phyloP scores from a whole-genome alignment of 768 basidiomycete genomes.

The Sutorius australiensis region DNA sequence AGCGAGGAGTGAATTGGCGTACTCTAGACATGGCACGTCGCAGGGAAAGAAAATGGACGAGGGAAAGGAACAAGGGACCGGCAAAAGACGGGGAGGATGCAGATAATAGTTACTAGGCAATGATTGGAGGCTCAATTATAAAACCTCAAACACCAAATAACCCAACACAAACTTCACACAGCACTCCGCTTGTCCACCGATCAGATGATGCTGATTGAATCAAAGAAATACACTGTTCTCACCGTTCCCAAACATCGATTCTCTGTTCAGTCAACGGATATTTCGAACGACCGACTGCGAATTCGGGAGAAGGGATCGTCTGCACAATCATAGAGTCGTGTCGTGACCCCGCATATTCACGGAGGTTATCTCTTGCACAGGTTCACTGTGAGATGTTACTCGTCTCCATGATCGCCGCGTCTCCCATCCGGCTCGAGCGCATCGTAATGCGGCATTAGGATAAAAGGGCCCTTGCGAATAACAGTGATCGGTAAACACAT shows the following conservation, averaged over 20 bases:
- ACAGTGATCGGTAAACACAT: background rate
- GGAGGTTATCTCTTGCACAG: background rate
- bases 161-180: constrained; percentile 17
- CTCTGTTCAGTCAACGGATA: background rate
- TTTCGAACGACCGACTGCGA: background rate
- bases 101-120: constrained; percentile 8
- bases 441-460: background rate
- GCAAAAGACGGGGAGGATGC: background rate
- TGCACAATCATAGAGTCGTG: background rate
- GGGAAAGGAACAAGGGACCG: background rate
- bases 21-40: constrained; percentile 31
- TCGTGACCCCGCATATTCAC: background rate
- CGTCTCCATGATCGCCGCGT: background rate
- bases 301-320: background rate
- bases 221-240: background rate
- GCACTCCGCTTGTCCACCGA: background rate
- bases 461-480: background rate
- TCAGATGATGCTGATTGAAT: background rate
- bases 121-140: constrained; percentile 6
- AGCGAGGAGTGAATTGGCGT: background rate
- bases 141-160: constrained; percentile 23
- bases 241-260: background rate
- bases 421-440: background rate
- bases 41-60: background rate
- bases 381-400: background rate